These are phyloP conservation scores for Penicillium paneum DNA, from an alignment of 2,329 filamentous ascomycete genomes.

Conservation along the genomic window DNA sequence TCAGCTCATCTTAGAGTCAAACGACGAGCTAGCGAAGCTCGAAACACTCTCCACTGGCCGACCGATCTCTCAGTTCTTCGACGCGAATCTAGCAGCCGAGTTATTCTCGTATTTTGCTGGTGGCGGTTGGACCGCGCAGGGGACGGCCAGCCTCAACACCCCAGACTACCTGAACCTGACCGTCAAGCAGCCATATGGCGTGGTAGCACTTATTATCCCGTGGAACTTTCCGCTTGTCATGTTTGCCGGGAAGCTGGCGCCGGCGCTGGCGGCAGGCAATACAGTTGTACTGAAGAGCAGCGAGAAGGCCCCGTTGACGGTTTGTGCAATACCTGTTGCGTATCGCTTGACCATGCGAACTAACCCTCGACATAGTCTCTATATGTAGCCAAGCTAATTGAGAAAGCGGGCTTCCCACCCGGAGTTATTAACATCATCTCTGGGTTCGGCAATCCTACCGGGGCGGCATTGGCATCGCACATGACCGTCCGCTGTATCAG, in stretches of 20 bases:
- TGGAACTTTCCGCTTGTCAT: conserved; percentile 55
- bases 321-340: conserved; percentile 23
- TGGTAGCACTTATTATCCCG: conserved; percentile 57
- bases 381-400: conserved; percentile 36
- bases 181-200: conserved; percentile 54
- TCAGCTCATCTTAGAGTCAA: conserved; percentile 27
- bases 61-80: conserved; percentile 30
- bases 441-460: conserved; percentile 60
- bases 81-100: conserved; percentile 19
- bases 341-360: background rate
- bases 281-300: conserved; percentile 61
- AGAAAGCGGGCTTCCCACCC: conserved; percentile 44
- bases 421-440: conserved; percentile 54
- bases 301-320: conserved; percentile 61
- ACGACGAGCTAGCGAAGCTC: conserved; percentile 32
- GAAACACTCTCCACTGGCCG: conserved; percentile 39
- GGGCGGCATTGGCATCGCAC: conserved; percentile 50
- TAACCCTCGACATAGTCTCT: conserved; percentile 24
- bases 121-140: conserved; percentile 29
- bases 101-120: conserved; percentile 30
- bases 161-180: conserved; percentile 29
- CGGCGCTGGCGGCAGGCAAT: conserved; percentile 60
- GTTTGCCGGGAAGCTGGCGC: conserved; percentile 54
- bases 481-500: conserved; percentile 61
- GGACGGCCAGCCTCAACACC: conserved; percentile 31